Evolutionary conservation across 768 basidiomycete genomes (phyloP).

Genomic region (Coprinopsis marcescibilis): DNA sequence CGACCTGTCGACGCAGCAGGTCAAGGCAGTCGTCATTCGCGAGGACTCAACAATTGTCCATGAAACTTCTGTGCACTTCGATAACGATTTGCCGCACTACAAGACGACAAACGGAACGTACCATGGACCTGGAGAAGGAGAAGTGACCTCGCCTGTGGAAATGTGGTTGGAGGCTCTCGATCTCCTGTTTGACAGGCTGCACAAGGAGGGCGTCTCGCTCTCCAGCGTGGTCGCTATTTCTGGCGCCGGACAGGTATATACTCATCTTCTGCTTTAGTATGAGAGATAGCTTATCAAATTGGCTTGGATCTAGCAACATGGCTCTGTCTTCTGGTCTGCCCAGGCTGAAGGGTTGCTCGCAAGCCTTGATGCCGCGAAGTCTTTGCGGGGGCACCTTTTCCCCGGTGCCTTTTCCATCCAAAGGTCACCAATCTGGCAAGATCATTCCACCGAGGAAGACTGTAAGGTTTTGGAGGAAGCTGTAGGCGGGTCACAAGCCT

Average conservation of each 20-base stretch:
- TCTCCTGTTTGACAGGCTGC: conserved; percentile 60
- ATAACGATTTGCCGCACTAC: conserved; percentile 69
- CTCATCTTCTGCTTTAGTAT: background rate
- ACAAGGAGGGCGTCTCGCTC: conserved; percentile 53
- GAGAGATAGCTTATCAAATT: background rate
- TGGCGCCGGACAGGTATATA: conserved; percentile 70
- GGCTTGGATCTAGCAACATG: conserved; percentile 61
- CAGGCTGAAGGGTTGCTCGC: conserved; percentile 47
- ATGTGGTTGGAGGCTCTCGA: conserved; percentile 90
- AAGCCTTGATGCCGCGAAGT: conserved; percentile 42
- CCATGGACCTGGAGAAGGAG: conserved; percentile 57
- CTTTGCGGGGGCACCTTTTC: conserved; percentile 54
- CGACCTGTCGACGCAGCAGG: conserved; percentile 81
- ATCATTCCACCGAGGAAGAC: conserved; percentile 76
- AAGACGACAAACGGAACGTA: conserved; percentile 63
- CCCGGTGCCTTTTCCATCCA: conserved; percentile 62
- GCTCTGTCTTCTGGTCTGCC: conserved; percentile 77
- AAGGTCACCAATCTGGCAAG: conserved; percentile 84
- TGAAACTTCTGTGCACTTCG: conserved; percentile 73
- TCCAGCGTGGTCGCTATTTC: conserved; percentile 56
- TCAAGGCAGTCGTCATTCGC: conserved; percentile 69
- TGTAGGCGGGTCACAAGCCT: conserved; percentile 62
- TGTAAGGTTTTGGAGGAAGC: conserved; percentile 62
- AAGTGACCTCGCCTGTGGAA: conserved; percentile 73
- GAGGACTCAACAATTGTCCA: conserved; percentile 53